These are phyloP conservation scores for Clarireedia sp. DNA, from an alignment of 2,329 filamentous ascomycete species.

Conservation along the genomic window DNA sequence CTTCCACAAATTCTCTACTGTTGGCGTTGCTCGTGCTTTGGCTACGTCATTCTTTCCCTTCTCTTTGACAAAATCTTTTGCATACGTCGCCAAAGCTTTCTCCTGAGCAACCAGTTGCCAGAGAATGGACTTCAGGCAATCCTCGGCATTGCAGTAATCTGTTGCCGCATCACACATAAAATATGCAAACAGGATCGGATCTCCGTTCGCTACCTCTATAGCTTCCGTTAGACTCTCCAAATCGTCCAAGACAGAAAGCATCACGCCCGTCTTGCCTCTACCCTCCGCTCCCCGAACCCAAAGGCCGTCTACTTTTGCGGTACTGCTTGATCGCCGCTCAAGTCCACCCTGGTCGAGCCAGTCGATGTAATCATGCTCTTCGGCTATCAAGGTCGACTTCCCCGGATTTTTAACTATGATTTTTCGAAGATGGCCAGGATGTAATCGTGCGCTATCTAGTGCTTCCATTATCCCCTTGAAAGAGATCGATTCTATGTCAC, in stretches of 20 bases:
- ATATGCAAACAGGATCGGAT: background rate
- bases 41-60: background rate
- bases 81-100: background rate
- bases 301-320: too few relatives aligned
- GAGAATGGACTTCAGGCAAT: background rate
- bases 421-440: too few relatives aligned
- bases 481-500: background rate
- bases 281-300: conserved; percentile 6
- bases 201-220: background rate
- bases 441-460: too few relatives aligned
- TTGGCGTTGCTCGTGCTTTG: background rate
- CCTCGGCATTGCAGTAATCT: conserved; percentile 4
- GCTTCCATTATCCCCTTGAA: too few relatives aligned
- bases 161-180: conserved; percentile 5
- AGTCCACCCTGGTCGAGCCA: too few relatives aligned
- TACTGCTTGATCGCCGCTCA: too few relatives aligned
- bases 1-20: background rate
- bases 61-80: background rate
- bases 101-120: background rate
- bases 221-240: background rate
- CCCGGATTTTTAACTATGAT: too few relatives aligned
- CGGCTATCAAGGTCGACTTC: too few relatives aligned
- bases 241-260: conserved; percentile 4
- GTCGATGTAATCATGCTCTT: too few relatives aligned
- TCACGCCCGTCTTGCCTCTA: conserved; percentile 3